Evolutionary conservation across 768 basidiomycete genomes (phyloP).

Genomic region (Leccinum arenicola): DNA sequence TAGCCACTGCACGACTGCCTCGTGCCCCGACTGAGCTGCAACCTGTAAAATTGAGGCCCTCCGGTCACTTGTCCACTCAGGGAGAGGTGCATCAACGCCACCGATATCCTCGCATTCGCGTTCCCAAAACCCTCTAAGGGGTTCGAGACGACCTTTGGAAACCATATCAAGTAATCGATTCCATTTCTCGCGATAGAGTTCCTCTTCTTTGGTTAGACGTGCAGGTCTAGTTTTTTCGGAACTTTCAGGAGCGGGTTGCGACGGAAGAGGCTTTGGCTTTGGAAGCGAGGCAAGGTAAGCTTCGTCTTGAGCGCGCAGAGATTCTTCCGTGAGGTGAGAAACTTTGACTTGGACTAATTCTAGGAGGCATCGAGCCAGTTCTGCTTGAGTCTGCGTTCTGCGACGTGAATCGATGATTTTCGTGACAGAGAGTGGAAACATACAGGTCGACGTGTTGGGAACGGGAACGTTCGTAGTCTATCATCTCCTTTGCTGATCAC

Average conservation of each 20-base stretch:
- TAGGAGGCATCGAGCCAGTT: conserved; percentile 79
- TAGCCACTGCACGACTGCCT: conserved; percentile 72
- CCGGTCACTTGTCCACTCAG: conserved; percentile 66
- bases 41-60: conserved; percentile 63
- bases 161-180: conserved; percentile 85
- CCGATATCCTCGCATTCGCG: conserved; percentile 59
- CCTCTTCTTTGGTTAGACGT: conserved; percentile 80
- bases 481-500: conserved; percentile 76
- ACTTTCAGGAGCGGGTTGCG: conserved; percentile 31
- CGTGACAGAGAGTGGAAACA: conserved; percentile 22
- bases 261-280: conserved; percentile 61
- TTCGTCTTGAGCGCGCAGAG: conserved; percentile 81
- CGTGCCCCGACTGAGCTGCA: conserved; percentile 70
- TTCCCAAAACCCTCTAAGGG: conserved; percentile 77
- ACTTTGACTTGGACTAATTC: conserved; percentile 85
- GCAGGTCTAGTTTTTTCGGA: conserved; percentile 49
- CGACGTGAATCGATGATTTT: conserved; percentile 1
- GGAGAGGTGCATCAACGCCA: conserved; percentile 59
- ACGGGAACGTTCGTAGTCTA: conserved; percentile 87
- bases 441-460: conserved; percentile 94
- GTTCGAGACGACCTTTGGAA: conserved; percentile 77
- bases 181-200: conserved; percentile 77
- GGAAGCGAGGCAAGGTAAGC: conserved; percentile 87
- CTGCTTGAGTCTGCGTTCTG: conserved; percentile 74
- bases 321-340: conserved; percentile 83